Evolutionary conservation across 768 basidiomycete species (phyloP).

Genomic region (Boletus tylopilopsis): DNA sequence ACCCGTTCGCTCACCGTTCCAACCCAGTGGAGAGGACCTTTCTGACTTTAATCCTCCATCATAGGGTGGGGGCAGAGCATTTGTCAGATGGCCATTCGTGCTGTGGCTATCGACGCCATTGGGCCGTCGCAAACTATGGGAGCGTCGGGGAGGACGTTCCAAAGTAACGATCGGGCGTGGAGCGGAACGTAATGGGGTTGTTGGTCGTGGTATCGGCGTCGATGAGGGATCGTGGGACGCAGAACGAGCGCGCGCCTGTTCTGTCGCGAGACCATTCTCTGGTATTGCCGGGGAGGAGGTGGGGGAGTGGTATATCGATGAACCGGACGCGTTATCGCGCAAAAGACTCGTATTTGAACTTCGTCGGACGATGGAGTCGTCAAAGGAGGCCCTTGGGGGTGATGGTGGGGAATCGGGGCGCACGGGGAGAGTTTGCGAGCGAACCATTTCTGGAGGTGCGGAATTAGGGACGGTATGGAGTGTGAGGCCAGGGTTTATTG

Average conservation of each 20-base stretch:
- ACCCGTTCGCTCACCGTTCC: constrained; percentile 20
- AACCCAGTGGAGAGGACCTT: constrained; percentile 19
- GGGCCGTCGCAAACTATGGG: constrained; percentile 24
- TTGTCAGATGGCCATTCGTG: constrained; percentile 6
- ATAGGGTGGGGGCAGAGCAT: constrained; percentile 8
- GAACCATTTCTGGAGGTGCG: constrained; percentile 26
- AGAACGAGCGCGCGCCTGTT: constrained; percentile 40
- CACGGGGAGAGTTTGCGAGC: constrained; percentile 28
- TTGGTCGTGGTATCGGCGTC: constrained; percentile 4
- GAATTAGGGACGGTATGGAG: constrained; percentile 26
- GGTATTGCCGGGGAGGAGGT: constrained; percentile 37
- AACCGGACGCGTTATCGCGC: constrained; percentile 27
- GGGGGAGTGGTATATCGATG: constrained; percentile 34
- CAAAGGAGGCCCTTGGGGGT: constrained; percentile 14
- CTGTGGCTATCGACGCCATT: constrained; percentile 1
- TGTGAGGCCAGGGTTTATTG: constrained; percentile 51
- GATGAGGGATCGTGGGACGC: constrained; percentile 29
- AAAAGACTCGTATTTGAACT: constrained; percentile 24
- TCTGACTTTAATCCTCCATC: constrained; percentile 19
- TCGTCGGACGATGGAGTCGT: constrained; percentile 14
- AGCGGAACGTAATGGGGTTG: constrained; percentile 14
- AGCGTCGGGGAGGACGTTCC: constrained; percentile 33
- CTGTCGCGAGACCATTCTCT: constrained; percentile 34
- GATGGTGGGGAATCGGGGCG: constrained; percentile 26
- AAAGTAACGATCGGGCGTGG: constrained; percentile 32